Evolutionary conservation across 306 rosid species (phyloP).

Genomic region (Canavalia gladiata): DNA sequence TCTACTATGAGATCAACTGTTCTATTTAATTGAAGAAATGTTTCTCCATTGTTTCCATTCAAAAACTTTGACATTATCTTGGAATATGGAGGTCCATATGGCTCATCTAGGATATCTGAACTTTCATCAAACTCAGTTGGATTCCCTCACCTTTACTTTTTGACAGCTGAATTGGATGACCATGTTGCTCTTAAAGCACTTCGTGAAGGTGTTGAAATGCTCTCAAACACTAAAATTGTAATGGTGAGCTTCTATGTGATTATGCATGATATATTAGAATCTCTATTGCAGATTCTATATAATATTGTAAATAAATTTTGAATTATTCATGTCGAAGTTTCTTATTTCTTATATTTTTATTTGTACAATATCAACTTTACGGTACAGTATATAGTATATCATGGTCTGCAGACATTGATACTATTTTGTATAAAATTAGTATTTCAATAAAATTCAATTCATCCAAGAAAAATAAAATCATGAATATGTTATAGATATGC

Average conservation of each 20-base stretch:
- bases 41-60: conserved; percentile 64
- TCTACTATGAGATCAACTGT: conserved; percentile 31
- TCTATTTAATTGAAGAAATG: conserved; percentile 57
- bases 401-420: too few species aligned
- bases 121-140: conserved; percentile 50
- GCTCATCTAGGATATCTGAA: conserved; percentile 58
- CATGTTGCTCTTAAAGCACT: conserved; percentile 57
- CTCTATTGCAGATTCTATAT: too few species aligned
- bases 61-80: conserved; percentile 63
- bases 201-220: conserved; percentile 65
- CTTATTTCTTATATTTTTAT: too few species aligned
- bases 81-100: conserved; percentile 70
- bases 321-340: too few species aligned
- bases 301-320: too few species aligned
- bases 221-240: conserved; percentile 43
- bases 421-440: too few species aligned
- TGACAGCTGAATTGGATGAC: conserved; percentile 60
- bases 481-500: too few species aligned
- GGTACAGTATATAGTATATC: too few species aligned
- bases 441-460: too few species aligned
- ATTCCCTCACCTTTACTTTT: conserved; percentile 62
- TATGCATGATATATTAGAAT: too few species aligned
- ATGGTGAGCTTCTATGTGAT: conserved; percentile 49
- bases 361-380: too few species aligned
- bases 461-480: too few species aligned